A percentile compares a stretch with the other conserved stretches of the same genome.
These are phyloP conservation scores for Colletotrichum sansevieriae DNA, from an alignment of 2,329 filamentous ascomycete species.

Conservation along the genomic window DNA sequence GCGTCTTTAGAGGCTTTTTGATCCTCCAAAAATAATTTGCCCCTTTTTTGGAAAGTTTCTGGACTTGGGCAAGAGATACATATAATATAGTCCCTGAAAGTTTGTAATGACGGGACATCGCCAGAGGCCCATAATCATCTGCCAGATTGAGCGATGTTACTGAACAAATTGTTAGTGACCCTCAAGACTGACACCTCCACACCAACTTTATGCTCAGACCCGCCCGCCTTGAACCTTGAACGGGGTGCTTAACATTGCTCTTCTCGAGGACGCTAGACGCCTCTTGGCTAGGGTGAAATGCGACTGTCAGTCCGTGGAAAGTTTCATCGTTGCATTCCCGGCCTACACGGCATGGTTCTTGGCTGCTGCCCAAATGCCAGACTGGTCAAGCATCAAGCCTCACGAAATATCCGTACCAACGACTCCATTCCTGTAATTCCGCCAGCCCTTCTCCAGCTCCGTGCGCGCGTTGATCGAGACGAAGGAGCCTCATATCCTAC, in stretches of 20 bases:
- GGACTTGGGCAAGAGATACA: not conserved
- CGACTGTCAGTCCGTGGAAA: constrained; percentile 20
- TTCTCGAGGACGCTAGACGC: constrained; percentile 10
- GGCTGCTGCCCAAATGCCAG: not conserved
- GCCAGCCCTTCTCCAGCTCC: not conserved
- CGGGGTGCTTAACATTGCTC: not conserved
- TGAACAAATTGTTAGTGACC: too few relatives aligned
- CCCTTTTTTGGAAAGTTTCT: constrained; percentile 1
- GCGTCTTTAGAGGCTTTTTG: not conserved
- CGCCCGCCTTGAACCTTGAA: not conserved
- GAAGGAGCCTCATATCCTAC: not conserved
- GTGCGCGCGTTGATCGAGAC: not conserved
- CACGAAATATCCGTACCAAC: not conserved
- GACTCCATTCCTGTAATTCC: not conserved
- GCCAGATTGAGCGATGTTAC: too few relatives aligned
- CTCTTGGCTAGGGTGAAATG: constrained; percentile 10
- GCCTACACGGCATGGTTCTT: constrained; percentile 18
- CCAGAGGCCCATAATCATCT: too few relatives aligned
- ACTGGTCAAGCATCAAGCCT: not conserved
- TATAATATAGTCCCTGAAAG: too few relatives aligned
- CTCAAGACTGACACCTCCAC: not conserved
- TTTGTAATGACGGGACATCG: too few relatives aligned
- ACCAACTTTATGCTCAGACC: not conserved
- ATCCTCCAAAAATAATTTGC: constrained; percentile 12
- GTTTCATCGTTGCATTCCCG: constrained; percentile 31